Evolutionary conservation across 2,329 filamentous ascomycete species (phyloP).

Genomic region (Fusarium penzigii): DNA sequence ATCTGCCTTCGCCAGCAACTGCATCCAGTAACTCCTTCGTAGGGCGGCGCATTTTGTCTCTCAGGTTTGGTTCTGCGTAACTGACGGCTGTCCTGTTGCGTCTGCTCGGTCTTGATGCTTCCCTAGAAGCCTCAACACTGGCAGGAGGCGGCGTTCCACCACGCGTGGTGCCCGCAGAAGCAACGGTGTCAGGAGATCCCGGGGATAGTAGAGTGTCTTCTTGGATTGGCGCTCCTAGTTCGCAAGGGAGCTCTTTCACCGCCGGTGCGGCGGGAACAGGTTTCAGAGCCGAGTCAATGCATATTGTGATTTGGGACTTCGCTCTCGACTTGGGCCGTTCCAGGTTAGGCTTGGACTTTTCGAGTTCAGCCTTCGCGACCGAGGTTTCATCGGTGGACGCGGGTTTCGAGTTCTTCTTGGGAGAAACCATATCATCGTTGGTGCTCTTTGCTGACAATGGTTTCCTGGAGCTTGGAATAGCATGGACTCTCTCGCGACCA

Average conservation of each 20-base stretch:
- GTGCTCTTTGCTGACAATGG: constrained; percentile 59
- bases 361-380: constrained; percentile 40
- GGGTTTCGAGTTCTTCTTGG: constrained; percentile 50
- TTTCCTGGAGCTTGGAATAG: constrained; percentile 40
- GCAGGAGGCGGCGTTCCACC: constrained; percentile 61
- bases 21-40: constrained; percentile 76
- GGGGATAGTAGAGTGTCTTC: constrained; percentile 47
- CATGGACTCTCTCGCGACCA: constrained; percentile 34
- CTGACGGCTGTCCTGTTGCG: constrained; percentile 69
- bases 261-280: constrained; percentile 18
- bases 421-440: constrained; percentile 60
- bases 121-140: constrained; percentile 55
- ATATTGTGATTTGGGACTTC: constrained; percentile 27
- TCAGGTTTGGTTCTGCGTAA: constrained; percentile 79
- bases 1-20: constrained; percentile 64
- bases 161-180: constrained; percentile 34
- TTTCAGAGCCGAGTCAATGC: constrained; percentile 19
- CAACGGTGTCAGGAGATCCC: constrained; percentile 49
- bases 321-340: constrained; percentile 30
- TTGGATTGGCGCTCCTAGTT: constrained; percentile 33
- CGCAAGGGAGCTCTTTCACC: constrained; percentile 14
- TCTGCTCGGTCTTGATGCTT: constrained; percentile 65
- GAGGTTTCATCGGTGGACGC: constrained; percentile 38
- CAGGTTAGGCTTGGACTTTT: constrained; percentile 28
- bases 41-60: constrained; percentile 81